Percentiles rank a stretch among this genome's conserved stretches.
phyloP scores from a whole-genome alignment of 495 filamentous ascomycete species.

The Aspergillus baeticus region DNA sequence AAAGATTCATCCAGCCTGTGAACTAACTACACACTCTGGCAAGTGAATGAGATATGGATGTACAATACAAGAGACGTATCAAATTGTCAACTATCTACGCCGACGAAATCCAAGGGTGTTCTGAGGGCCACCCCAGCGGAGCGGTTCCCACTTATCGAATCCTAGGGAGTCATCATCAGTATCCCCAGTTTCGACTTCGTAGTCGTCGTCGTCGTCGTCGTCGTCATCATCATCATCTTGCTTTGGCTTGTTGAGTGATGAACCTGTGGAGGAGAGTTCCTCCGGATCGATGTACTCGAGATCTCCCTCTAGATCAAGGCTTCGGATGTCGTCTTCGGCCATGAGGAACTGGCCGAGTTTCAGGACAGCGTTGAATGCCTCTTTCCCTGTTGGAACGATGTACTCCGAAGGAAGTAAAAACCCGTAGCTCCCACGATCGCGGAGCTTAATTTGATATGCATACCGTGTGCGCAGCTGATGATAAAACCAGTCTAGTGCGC shows the following conservation, averaged over 20 bases:
- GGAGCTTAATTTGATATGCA: slow-evolving; percentile 91
- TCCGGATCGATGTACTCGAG: slow-evolving; percentile 8
- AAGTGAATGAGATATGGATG: no score
- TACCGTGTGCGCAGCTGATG: slow-evolving; percentile 79
- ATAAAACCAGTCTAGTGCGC: slow-evolving; percentile 95
- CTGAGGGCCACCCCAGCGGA: slow-evolving; percentile 7
- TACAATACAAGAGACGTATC: no score
- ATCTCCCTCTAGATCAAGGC: slow-evolving; percentile 25
- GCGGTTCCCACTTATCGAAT: not conserved
- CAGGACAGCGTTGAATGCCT: slow-evolving; percentile 76
- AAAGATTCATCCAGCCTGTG: no score
- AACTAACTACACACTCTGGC: no score
- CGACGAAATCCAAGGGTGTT: slow-evolving; percentile 9
- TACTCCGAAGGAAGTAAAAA: slow-evolving; percentile 85
- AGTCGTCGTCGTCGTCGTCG: not conserved
- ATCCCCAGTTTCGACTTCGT: slow-evolving; percentile 1
- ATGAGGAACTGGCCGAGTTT: slow-evolving; percentile 78
- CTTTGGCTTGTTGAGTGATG: not conserved
- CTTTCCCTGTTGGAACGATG: slow-evolving; percentile 87
- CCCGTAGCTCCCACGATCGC: slow-evolving; percentile 93
- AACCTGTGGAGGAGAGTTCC: not conserved
- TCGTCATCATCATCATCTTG: not conserved
- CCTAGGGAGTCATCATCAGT: not conserved
- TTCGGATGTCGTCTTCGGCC: slow-evolving; percentile 23
- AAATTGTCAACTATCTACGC: not conserved